Base-by-base conservation (phyloP, 345 rosid genomes). In the Sisymbrium irio region DNA sequence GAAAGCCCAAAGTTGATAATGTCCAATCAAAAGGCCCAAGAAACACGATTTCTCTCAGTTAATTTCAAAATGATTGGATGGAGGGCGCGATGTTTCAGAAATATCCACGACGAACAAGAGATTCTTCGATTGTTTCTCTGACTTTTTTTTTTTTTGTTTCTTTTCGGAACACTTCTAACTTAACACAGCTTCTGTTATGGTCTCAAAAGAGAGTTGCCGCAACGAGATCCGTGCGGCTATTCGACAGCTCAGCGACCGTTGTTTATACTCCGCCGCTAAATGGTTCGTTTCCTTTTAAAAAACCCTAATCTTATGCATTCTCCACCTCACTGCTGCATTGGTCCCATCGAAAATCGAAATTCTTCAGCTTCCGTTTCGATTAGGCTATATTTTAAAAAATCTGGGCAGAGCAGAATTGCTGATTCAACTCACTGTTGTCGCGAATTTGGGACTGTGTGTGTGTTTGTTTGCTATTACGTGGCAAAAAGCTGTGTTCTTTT, bases 261-360 rank as follows among this genome's bases (percentile, higher is more conserved):
- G 97, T 68, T 89, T 95, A 67, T 86, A 88, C 87, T 85, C 93
- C 58, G 97, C 97, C 59, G 83, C 97, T 61, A 88, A 86, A 82
- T 95, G 99, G 99, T 95, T 59, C 53, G 56, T n/a, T 50, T 58
- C 44, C 22, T 27, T n/a, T 1, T 3, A 22, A 27, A 82, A 54
- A 89, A 89, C 88, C 92, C 86, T 82, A 56, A 59, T 79, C 22
- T 49, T 47, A 17, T 50, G 6, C 46, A 19, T 13, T 50, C 36
- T 62, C 62, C 14, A 51, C 3, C 70, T 72, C 78, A 46, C 53
- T 72, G 5, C 20, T 42, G 33, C 13, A 7, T 28, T 66, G 8
- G 13, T 30, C 33, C 61, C 1, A 39, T 40, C 18, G 13, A 37
- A 41, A 54, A 15, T 67, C 1, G 17, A 69, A 7, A 13, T 4